Base-by-base conservation (phyloP, 192 early-diverging fungal species). In the Linnemannia exigua region DNA sequence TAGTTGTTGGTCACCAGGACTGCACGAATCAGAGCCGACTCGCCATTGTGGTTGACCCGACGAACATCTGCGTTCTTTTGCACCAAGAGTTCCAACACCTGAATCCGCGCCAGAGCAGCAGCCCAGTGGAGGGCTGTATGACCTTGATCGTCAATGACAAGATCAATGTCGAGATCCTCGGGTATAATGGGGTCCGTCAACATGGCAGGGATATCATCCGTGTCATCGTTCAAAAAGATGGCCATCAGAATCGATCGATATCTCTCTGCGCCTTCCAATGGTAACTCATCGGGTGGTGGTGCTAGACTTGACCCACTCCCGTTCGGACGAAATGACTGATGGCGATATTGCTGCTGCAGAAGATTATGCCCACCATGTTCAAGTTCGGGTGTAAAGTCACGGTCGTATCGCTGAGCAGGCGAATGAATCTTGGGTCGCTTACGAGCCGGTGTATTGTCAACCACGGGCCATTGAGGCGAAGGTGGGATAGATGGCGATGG, bases 41-140 rank as follows among this genome's bases (percentile, higher is more conserved):
- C 97, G 44, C 97, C 97, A 35, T 88, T 92, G 73, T 91, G 91
- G 86, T 99, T 99, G 8, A 92, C 86, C 71, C 88, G 79, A 6
- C 89, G 89, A 5, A 93, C 82, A 80, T 97, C 91, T 9, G 96
- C 94, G n/a, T 95, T 94, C 25, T 91, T 94, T 41, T 92, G 87
- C 3, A 99, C 79, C 36, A 99, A 88, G 33, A 96, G 84, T 38
- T 95, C 93, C 25, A 98, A 81, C 1, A 98, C 90, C 41, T 91
- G 88, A 50, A 96, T 90, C 51, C 94, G 87, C 0, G 94, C 97
- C 31, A 99, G 88, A 12, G 98, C 96, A 1, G 97, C 95, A 17
- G 99, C 97, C 98, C 98, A 99, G 78, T 99, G 99, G 12, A 99
- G 88, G 2, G 97, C 92, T 0, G 97, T 96, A 87, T 99, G 97